Evolutionary conservation across 441 rosid genomes (phyloP).

Genomic region (Raphanus hybrid): DNA sequence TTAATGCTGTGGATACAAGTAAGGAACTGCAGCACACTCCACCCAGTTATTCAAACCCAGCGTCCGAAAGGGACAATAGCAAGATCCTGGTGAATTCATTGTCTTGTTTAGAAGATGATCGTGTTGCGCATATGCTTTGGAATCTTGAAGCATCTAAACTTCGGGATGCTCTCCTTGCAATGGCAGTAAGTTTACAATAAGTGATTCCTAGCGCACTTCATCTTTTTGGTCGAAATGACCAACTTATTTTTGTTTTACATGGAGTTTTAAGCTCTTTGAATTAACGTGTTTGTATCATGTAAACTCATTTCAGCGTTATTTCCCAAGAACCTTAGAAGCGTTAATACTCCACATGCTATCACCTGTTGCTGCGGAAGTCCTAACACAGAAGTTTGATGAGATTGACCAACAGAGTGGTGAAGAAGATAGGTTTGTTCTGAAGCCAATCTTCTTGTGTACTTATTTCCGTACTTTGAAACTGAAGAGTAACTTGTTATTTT

Average conservation of each 20-base stretch:
- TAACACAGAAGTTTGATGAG: conserved; percentile 82
- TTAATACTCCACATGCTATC: conserved; percentile 81
- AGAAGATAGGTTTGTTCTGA: conserved; percentile 60
- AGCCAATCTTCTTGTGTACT: conserved; percentile 10
- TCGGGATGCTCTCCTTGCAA: conserved; percentile 64
- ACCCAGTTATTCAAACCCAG: conserved; percentile 42
- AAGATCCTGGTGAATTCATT: conserved; percentile 36
- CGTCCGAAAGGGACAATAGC: conserved; percentile 38
- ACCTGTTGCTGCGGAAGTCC: conserved; percentile 86
- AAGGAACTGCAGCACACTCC: conserved; percentile 43
- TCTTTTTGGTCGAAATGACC: background rate
- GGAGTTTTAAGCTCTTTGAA: background rate
- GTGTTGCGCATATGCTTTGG: conserved; percentile 73
- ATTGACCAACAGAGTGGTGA: conserved; percentile 66
- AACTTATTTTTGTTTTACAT: conserved; percentile 1
- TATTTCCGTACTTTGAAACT: conserved; percentile 16
- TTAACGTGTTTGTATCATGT: conserved; percentile 10
- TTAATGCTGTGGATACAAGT: conserved; percentile 54
- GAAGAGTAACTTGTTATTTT: conserved; percentile 22
- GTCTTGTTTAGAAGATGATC: conserved; percentile 68
- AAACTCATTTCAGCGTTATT: conserved; percentile 62
- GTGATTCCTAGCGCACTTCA: conserved; percentile 3
- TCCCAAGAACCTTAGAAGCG: conserved; percentile 90
- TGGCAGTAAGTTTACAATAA: conserved; percentile 61
- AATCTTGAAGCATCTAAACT: conserved; percentile 57